Percentiles rank a stretch among this genome's conserved stretches.
Conservation (phyloP, 768 basidiomycete genomes). For the Amanita exitialis region DNA sequence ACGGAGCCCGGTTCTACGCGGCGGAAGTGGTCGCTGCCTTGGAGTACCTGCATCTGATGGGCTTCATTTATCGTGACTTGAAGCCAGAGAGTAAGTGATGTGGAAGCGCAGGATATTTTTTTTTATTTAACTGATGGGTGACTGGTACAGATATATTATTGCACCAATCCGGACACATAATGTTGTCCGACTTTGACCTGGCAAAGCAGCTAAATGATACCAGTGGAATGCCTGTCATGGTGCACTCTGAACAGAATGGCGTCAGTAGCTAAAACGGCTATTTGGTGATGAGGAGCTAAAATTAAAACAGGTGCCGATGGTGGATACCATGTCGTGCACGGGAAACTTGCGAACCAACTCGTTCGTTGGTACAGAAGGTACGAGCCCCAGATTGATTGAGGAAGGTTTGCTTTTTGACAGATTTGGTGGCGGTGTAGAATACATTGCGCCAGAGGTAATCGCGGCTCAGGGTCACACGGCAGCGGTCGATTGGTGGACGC, state of each 20-base stretch:
- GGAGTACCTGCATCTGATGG: constrained; percentile 98
- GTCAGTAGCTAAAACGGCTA: constrained; percentile 34
- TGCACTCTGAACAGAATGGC: constrained; percentile 84
- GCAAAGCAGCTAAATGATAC: constrained; percentile 90
- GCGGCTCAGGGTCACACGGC: constrained; percentile 94
- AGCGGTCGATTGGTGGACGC: constrained; percentile 99
- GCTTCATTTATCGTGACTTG: constrained; percentile 97
- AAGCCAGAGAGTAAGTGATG: constrained; percentile 91
- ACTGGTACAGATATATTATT: constrained; percentile 75
- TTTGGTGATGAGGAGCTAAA: constrained; percentile 4
- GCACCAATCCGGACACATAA: constrained; percentile 97
- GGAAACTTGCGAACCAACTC: constrained; percentile 97
- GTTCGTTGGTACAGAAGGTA: constrained; percentile 98
- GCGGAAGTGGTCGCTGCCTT: constrained; percentile 97
- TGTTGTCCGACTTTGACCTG: constrained; percentile 98
- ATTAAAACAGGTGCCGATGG: constrained; percentile 63
- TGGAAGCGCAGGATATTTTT: constrained; percentile 3
- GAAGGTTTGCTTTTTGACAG: constrained; percentile 17
- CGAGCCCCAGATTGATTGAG: constrained; percentile 19
- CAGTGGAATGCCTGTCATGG: constrained; percentile 77
- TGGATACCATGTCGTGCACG: constrained; percentile 96
- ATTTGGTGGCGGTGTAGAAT: constrained; percentile 49
- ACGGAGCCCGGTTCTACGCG: constrained; percentile 94
- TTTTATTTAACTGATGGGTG: constrained; percentile 7
- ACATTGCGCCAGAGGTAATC: constrained; percentile 99